A percentile compares a stretch with the other conserved stretches of the same genome.
These are phyloP conservation scores for Neophaeococcomyces mojaviensis DNA, from an alignment of 2,329 filamentous ascomycete species.

Conservation along the genomic window DNA sequence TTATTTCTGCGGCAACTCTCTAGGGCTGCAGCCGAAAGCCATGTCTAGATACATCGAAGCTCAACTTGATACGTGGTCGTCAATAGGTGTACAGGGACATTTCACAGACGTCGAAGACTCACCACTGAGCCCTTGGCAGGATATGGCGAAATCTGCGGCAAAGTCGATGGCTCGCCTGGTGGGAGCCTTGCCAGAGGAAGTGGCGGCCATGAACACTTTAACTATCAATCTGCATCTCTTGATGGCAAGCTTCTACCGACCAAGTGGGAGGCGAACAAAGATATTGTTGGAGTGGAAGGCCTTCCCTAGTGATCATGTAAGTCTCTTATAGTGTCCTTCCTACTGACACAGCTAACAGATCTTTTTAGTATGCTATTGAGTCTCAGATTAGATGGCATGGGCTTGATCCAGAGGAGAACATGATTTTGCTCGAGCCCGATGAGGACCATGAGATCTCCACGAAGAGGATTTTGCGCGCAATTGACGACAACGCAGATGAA, in stretches of 20 bases:
- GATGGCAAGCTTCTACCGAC: constrained; percentile 75
- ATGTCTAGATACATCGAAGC: constrained; percentile 60
- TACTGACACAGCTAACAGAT: constrained; percentile 11
- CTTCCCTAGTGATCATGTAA: constrained; percentile 74
- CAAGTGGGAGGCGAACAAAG: constrained; percentile 59
- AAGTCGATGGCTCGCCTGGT: constrained; percentile 63
- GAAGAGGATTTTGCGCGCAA: constrained; percentile 60
- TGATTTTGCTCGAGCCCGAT: constrained; percentile 65
- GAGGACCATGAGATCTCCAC: constrained; percentile 55
- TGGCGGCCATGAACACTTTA: constrained; percentile 81
- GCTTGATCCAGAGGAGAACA: constrained; percentile 56
- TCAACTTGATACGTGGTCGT: constrained; percentile 76
- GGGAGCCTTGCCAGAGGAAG: constrained; percentile 63
- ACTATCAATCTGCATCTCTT: constrained; percentile 74
- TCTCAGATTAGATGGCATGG: constrained; percentile 70
- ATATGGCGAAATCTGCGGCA: constrained; percentile 68
- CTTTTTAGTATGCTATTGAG: constrained; percentile 64
- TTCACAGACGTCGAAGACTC: constrained; percentile 63
- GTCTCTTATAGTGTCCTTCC: constrained; percentile 20
- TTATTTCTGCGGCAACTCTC: constrained; percentile 85
- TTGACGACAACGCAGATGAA: constrained; percentile 64
- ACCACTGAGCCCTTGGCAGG: constrained; percentile 63
- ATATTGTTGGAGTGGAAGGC: constrained; percentile 82
- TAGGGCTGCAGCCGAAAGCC: constrained; percentile 71
- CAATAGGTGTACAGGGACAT: constrained; percentile 76